Evolutionary conservation across 192 early-diverging fungal genomes (phyloP).

Genomic region (Coemansia sp.): DNA sequence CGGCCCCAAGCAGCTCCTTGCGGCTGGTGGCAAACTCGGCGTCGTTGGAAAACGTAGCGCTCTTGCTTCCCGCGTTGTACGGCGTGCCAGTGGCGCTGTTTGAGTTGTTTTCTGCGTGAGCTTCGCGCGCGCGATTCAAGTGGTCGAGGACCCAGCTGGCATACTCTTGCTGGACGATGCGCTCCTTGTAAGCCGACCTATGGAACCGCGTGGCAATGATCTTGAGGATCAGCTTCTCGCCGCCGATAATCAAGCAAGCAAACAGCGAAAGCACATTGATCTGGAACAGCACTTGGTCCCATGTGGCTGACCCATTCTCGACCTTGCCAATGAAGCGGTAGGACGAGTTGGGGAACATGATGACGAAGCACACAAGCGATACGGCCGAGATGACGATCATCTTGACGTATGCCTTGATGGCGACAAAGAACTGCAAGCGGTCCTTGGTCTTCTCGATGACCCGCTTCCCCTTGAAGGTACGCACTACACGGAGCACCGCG

Average conservation of each 20-base stretch:
- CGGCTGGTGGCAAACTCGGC: conserved; percentile 29
- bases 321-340: conserved; percentile 51
- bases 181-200: conserved; percentile 64
- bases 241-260: conserved; percentile 50
- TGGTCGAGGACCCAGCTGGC: conserved; percentile 62
- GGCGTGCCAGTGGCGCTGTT: conserved; percentile 16
- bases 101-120: neutral
- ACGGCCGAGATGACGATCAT: conserved; percentile 55
- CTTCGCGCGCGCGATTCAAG: conserved; percentile 56
- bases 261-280: conserved; percentile 56
- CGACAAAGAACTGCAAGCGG: conserved; percentile 57
- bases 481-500: conserved; percentile 54
- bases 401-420: conserved; percentile 60
- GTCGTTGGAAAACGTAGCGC: conserved; percentile 20
- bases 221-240: conserved; percentile 65
- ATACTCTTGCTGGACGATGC: conserved; percentile 59
- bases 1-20: conserved; percentile 41
- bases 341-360: conserved; percentile 56
- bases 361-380: conserved; percentile 54
- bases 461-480: conserved; percentile 43
- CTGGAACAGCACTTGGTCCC: conserved; percentile 59
- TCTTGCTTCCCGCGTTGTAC: conserved; percentile 20
- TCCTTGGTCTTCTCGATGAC: conserved; percentile 56
- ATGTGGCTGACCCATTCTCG: conserved; percentile 32
- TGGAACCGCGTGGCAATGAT: conserved; percentile 66